Evolutionary conservation across 2,329 filamentous ascomycete genomes (phyloP).

Genomic region (Fusarium xyrophilum): DNA sequence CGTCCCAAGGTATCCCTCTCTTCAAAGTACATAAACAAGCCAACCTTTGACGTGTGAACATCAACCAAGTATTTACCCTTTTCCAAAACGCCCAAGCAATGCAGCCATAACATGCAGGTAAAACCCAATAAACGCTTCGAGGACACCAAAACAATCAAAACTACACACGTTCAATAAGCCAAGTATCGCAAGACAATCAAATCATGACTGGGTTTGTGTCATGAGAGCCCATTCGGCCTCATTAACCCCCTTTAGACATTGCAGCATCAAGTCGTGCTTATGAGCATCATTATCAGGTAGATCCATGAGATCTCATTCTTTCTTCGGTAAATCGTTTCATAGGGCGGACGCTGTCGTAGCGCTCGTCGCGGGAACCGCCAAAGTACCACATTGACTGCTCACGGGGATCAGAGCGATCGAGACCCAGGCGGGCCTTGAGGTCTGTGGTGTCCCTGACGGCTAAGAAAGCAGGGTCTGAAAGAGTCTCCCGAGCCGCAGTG

Average conservation of each 20-base stretch:
- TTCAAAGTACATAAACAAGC: conserved; percentile 14
- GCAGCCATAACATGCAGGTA: conserved; percentile 4
- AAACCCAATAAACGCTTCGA: conserved; percentile 9
- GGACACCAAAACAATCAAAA: conserved; percentile 7
- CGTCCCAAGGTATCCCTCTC: neutral
- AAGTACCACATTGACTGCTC: conserved; percentile 62
- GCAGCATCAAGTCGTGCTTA: conserved; percentile 12
- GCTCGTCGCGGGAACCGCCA: conserved; percentile 51
- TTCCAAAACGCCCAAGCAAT: conserved; percentile 35
- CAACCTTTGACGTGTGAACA: conserved; percentile 14
- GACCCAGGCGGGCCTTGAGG: conserved; percentile 72
- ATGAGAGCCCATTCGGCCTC: conserved; percentile 5
- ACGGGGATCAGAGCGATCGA: conserved; percentile 51
- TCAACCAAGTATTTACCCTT: conserved; percentile 3
- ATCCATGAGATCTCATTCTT: conserved; percentile 37
- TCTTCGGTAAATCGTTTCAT: conserved; percentile 56
- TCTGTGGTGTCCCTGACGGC: conserved; percentile 71
- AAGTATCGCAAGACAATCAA: neutral
- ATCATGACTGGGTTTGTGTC: conserved; percentile 14
- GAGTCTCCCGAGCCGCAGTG: conserved; percentile 73
- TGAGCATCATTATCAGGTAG: conserved; percentile 39
- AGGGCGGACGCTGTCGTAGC: conserved; percentile 53
- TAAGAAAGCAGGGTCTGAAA: conserved; percentile 76
- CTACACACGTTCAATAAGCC: neutral
- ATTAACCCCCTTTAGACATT: conserved; percentile 22